These are phyloP conservation scores for Monosporozyma solicola DNA, from an alignment of 805 yeast species.

Conservation along the genomic window DNA sequence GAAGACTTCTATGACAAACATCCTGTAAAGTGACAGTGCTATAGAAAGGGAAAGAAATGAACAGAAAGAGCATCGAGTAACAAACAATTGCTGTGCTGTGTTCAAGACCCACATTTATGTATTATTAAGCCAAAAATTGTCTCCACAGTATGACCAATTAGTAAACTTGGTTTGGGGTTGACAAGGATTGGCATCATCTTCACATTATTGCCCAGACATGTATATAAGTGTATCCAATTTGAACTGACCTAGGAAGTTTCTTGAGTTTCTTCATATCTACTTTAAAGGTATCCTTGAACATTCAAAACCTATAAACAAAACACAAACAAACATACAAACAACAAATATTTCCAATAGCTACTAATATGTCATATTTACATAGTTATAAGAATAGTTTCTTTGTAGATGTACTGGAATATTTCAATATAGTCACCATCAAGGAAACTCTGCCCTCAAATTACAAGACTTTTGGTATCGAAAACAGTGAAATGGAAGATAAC, in stretches of 20 bases:
- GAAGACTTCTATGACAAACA: too few relatives aligned
- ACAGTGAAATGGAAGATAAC: background rate
- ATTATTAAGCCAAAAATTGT: too few relatives aligned
- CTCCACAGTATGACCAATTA: too few relatives aligned
- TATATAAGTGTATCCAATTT: background rate
- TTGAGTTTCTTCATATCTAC: background rate
- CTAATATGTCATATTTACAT: background rate
- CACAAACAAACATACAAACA: background rate
- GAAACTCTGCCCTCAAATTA: conserved; percentile 5
- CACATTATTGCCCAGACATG: too few relatives aligned
- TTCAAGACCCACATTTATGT: too few relatives aligned
- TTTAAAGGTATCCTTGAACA: too few relatives aligned
- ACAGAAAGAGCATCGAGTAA: too few relatives aligned
- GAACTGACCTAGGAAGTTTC: background rate
- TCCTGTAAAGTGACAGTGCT: too few relatives aligned
- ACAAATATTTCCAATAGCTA: background rate
- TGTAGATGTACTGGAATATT: conserved; percentile 18
- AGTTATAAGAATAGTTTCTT: conserved; percentile 16
- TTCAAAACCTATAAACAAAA: background rate
- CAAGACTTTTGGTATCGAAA: background rate
- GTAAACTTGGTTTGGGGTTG: too few relatives aligned
- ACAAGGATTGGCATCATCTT: too few relatives aligned
- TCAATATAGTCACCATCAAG: conserved; percentile 10
- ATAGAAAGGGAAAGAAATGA: too few relatives aligned
- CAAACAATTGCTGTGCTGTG: too few relatives aligned